Percentiles rank a stretch among this genome's conserved stretches.
phyloP scores from a whole-genome alignment of 169 alveolate species.

The Plasmodium gallinaceum region DNA sequence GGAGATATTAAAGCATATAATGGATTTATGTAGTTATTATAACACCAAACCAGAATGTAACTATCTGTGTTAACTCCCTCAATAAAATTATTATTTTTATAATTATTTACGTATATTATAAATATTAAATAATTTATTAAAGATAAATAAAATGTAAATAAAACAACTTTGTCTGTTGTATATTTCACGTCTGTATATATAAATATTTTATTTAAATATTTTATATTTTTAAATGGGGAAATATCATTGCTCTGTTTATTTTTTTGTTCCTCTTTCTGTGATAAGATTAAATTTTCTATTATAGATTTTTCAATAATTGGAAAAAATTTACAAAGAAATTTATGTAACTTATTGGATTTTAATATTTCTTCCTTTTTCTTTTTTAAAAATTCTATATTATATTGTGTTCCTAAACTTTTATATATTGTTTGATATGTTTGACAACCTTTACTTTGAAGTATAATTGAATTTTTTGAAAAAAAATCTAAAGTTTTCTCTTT shows the following conservation, averaged over 20 bases:
- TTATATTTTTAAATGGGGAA: slow-evolving; percentile 36
- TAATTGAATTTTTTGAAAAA: slow-evolving; percentile 56
- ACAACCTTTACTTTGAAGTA: slow-evolving; percentile 34
- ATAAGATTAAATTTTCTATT: slow-evolving; percentile 49
- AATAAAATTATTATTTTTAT: slow-evolving; percentile 52
- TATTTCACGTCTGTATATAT: slow-evolving; percentile 74
- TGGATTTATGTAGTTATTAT: slow-evolving; percentile 59
- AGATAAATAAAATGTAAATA: slow-evolving; percentile 38
- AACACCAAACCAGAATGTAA: slow-evolving; percentile 71
- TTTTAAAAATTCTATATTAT: slow-evolving; percentile 66
- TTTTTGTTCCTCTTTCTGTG: slow-evolving; percentile 23
- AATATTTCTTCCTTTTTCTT: slow-evolving; percentile 67
- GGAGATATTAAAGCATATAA: slow-evolving; percentile 72
- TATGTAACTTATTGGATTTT: slow-evolving; percentile 43
- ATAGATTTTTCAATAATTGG: slow-evolving; percentile 56
- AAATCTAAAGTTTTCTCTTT: slow-evolving; percentile 54
- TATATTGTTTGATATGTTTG: slow-evolving; percentile 54
- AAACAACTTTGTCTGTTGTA: slow-evolving; percentile 67
- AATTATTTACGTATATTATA: slow-evolving; percentile 49
- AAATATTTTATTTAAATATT: slow-evolving; percentile 69
- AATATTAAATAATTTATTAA: slow-evolving; percentile 58
- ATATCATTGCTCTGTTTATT: slow-evolving; percentile 23
- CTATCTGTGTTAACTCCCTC: slow-evolving; percentile 76
- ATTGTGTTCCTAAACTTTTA: slow-evolving; percentile 61
- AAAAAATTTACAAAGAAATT: slow-evolving; percentile 56